A percentile compares a stretch with the other conserved stretches of the same genome.
phyloP scores from a whole-genome alignment of 78 protist genomes.

The Pelomyxa schiedti region DNA sequence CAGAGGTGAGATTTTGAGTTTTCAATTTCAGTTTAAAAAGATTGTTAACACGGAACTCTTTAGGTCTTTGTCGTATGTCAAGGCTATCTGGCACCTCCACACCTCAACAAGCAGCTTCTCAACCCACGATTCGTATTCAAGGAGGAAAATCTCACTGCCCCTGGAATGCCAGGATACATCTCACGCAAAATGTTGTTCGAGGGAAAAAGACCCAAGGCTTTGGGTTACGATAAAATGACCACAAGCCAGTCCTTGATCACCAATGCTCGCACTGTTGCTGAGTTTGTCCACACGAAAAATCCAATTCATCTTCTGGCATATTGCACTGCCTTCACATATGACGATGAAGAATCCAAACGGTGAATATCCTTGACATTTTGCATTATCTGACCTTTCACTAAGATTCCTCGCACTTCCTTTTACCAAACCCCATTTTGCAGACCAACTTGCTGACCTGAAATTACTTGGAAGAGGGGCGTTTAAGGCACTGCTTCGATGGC shows the following conservation, averaged over 20 bases:
- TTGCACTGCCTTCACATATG: constrained; percentile 26
- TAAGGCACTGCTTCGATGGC: constrained; percentile 63
- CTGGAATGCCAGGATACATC: too few species aligned
- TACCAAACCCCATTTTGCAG: constrained; percentile 68
- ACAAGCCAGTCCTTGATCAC: not conserved
- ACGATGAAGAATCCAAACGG: constrained; percentile 27
- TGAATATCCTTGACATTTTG: not conserved
- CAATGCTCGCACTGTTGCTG: constrained; percentile 12
- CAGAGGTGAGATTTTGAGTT: too few species aligned
- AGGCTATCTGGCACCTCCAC: constrained; percentile 78
- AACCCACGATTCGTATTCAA: constrained; percentile 80
- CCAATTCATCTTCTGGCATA: constrained; percentile 34
- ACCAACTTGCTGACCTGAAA: constrained; percentile 40
- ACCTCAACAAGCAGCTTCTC: constrained; percentile 75
- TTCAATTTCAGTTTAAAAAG: too few species aligned
- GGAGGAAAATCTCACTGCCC: not conserved
- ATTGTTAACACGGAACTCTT: too few species aligned
- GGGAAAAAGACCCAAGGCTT: constrained; percentile 13
- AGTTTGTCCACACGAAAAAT: constrained; percentile 26
- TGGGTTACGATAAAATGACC: constrained; percentile 54
- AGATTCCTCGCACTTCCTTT: too few species aligned
- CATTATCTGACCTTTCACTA: not conserved
- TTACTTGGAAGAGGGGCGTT: constrained; percentile 76
- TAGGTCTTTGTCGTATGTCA: constrained; percentile 97
- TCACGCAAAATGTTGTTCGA: constrained; percentile 5